These are phyloP conservation scores for Kurtzmaniella cleridarum DNA, from an alignment of 805 yeast genomes.

Conservation along the genomic window DNA sequence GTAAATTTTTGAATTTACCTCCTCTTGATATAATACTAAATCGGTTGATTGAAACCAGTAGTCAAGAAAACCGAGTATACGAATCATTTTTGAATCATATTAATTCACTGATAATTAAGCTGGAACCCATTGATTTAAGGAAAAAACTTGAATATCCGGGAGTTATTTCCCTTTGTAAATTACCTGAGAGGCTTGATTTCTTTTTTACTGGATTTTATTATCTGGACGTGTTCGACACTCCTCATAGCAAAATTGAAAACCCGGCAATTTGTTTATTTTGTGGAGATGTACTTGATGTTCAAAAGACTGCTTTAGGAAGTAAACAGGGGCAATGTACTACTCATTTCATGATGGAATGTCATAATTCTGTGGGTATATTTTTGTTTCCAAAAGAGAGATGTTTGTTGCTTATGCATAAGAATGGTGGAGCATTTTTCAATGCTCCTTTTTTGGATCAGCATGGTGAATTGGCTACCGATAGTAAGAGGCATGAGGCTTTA, in stretches of 20 bases:
- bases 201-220: slow-evolving; percentile 60
- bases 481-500: slow-evolving; percentile 68
- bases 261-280: slow-evolving; percentile 88
- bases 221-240: slow-evolving; percentile 36
- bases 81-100: slow-evolving; percentile 1
- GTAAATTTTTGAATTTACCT: slow-evolving; percentile 40
- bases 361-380: slow-evolving; percentile 63
- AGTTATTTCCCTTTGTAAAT: slow-evolving; percentile 48
- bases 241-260: slow-evolving; percentile 43
- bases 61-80: too few species aligned
- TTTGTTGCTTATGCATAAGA: slow-evolving; percentile 57
- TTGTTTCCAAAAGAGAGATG: slow-evolving; percentile 66
- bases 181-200: slow-evolving; percentile 63
- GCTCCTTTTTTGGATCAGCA: slow-evolving; percentile 84
- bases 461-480: slow-evolving; percentile 78
- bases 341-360: slow-evolving; percentile 61
- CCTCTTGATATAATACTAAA: too few species aligned
- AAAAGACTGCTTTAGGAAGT: slow-evolving; percentile 50
- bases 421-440: slow-evolving; percentile 76
- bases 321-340: slow-evolving; percentile 72
- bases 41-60: too few species aligned
- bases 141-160: slow-evolving; percentile 58
- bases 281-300: slow-evolving; percentile 64
- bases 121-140: slow-evolving; percentile 10
- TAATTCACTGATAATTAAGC: neutral